Conservation (phyloP, 2,329 filamentous ascomycete species). For the Corynespora cassiicola region DNA sequence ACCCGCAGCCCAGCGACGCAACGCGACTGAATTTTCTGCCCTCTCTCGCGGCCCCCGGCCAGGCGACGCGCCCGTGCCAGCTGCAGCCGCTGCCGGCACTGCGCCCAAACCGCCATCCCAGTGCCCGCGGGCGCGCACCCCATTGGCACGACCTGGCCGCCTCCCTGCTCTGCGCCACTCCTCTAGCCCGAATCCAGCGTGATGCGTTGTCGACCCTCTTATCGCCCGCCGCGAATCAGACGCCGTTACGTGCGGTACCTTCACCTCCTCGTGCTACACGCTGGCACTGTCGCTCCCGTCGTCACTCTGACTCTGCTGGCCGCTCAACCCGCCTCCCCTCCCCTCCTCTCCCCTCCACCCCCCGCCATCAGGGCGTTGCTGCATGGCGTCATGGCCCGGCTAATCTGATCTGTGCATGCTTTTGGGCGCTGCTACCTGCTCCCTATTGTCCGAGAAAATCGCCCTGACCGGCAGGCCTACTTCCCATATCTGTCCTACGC, state of each 20-base stretch:
- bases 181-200: conserved; percentile 8
- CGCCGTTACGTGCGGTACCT: conserved; percentile 12
- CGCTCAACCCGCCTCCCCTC: too few relatives aligned
- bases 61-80: background rate
- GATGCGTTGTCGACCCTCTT: conserved; percentile 21
- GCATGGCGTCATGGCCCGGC: conserved; percentile 12
- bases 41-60: conserved; percentile 1
- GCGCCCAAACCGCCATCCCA: too few relatives aligned
- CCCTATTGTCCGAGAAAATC: too few relatives aligned
- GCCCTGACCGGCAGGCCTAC: too few relatives aligned
- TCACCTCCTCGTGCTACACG: conserved; percentile 5
- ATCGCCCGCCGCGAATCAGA: conserved; percentile 18
- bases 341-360: background rate
- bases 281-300: conserved; percentile 5
- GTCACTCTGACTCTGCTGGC: background rate
- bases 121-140: conserved; percentile 2
- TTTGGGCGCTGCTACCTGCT: too few relatives aligned
- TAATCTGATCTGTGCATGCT: conserved; percentile 1
- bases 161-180: conserved; percentile 14
- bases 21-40: background rate
- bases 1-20: too few relatives aligned
- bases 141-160: conserved; percentile 12
- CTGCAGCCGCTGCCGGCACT: conserved; percentile 1
- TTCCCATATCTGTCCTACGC: too few relatives aligned
- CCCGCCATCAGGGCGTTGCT: too few relatives aligned